Evolutionary conservation across 2,329 filamentous ascomycete species (phyloP).

Genomic region (Pyricularia grisea): DNA sequence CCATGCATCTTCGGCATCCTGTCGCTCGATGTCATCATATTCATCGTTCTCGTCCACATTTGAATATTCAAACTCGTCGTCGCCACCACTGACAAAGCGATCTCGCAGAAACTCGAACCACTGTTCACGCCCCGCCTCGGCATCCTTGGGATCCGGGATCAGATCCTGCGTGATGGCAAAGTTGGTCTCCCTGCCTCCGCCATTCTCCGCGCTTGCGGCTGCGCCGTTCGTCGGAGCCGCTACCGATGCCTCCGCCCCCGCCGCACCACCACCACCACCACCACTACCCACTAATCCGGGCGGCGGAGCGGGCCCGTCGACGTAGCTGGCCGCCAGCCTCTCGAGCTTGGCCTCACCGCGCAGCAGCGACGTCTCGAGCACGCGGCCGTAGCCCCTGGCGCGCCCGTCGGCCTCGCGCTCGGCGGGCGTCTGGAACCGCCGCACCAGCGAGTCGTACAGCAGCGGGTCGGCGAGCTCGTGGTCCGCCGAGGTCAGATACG

Average conservation of each 20-base stretch:
- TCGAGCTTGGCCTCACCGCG: conserved; percentile 68
- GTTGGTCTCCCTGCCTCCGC: background rate
- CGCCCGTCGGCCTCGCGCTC: conserved; percentile 68
- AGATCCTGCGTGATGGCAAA: conserved; percentile 37
- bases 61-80: conserved; percentile 70
- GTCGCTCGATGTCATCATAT: conserved; percentile 52
- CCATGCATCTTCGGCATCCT: conserved; percentile 64
- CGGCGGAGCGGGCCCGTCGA: background rate
- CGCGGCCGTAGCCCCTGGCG: conserved; percentile 67
- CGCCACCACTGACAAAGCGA: conserved; percentile 65
- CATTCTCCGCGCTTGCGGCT: background rate
- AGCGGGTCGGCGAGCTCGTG: conserved; percentile 49
- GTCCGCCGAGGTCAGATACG: conserved; percentile 36
- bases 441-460: conserved; percentile 72
- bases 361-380: conserved; percentile 67
- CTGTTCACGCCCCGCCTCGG: conserved; percentile 50
- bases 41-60: conserved; percentile 63
- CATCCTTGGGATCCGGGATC: conserved; percentile 42
- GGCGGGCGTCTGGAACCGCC: conserved; percentile 61
- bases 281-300: background rate
- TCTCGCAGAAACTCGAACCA: conserved; percentile 67
- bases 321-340: conserved; percentile 29
- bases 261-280: too few relatives aligned
- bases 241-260: background rate
- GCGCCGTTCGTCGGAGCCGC: conserved; percentile 4